Percentiles rank a stretch among this genome's conserved stretches.
Evolutionary conservation across 345 rosid species (phyloP).

Genomic region (Nasturtium officinale): DNA sequence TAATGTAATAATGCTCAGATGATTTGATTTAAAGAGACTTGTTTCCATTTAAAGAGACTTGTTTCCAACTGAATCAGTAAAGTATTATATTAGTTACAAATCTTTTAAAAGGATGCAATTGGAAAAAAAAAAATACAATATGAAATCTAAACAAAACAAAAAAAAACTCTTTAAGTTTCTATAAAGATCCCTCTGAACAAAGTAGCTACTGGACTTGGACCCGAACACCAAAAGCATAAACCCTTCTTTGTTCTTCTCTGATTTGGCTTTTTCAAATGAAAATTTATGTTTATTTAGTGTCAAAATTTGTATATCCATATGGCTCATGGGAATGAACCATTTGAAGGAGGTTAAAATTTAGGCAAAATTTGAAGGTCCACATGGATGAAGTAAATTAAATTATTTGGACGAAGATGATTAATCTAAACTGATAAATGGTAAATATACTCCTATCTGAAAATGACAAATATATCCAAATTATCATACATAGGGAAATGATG

Average conservation of each 20-base stretch:
- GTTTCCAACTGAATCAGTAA: not conserved
- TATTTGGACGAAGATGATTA: too few species aligned
- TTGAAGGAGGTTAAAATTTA: too few species aligned
- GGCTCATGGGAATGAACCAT: too few species aligned
- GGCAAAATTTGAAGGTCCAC: too few species aligned
- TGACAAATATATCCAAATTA: too few species aligned
- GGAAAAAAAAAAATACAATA: not conserved
- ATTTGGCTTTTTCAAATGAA: constrained; percentile 28
- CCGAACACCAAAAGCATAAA: constrained; percentile 57
- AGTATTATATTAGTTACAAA: constrained; percentile 19
- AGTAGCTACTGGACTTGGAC: constrained; percentile 40
- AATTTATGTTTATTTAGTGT: too few species aligned
- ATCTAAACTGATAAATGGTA: too few species aligned
- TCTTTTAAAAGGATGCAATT: not conserved
- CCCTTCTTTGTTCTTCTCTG: constrained; percentile 26
- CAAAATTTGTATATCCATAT: too few species aligned
- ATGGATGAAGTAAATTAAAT: too few species aligned
- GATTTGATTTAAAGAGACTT: not conserved
- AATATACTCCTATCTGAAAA: too few species aligned
- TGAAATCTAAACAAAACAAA: not conserved
- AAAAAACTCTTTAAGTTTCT: constrained; percentile 4
- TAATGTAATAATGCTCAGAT: not conserved
- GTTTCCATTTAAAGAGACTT: not conserved
- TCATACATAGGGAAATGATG: too few species aligned
- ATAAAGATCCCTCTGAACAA: not conserved